Evolutionary conservation across 1,139 yeast genomes (phyloP).

Genomic region (Geotrichum siamense): DNA sequence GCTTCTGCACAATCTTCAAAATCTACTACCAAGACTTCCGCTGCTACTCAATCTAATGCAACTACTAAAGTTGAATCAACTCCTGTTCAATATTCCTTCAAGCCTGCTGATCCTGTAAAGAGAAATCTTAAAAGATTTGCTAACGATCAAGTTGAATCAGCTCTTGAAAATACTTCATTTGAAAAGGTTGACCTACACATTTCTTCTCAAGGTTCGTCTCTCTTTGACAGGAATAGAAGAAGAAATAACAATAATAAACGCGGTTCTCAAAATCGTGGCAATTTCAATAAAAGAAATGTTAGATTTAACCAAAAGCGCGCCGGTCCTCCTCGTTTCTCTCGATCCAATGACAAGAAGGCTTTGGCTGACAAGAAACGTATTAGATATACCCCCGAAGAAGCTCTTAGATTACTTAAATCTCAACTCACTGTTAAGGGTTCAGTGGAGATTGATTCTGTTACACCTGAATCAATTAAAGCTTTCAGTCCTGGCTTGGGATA

Average conservation of each 20-base stretch:
- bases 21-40: not conserved
- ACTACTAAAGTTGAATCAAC: slow-evolving; percentile 4
- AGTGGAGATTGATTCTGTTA: slow-evolving; percentile 10
- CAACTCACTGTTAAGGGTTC: slow-evolving; percentile 9
- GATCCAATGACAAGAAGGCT: not conserved
- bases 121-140: slow-evolving; percentile 5
- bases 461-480: slow-evolving; percentile 9
- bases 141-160: slow-evolving; percentile 10
- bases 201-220: slow-evolving; percentile 15
- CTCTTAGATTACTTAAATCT: slow-evolving; percentile 6
- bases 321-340: slow-evolving; percentile 10
- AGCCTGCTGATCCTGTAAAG: slow-evolving; percentile 4
- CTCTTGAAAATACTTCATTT: slow-evolving; percentile 8
- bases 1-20: not conserved
- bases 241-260: not conserved
- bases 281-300: slow-evolving; percentile 1
- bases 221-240: slow-evolving; percentile 10
- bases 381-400: slow-evolving; percentile 15
- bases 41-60: slow-evolving; percentile 1
- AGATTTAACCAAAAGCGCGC: slow-evolving; percentile 8
- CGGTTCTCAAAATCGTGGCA: not conserved
- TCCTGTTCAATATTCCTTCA: not conserved
- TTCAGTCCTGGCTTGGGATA: slow-evolving; percentile 13
- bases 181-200: slow-evolving; percentile 23
- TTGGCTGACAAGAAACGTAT: not conserved